Percentiles rank a stretch among this genome's conserved stretches.
Conservation (phyloP, 1,284 basidiomycete species). For the Tilletia indica region DNA sequence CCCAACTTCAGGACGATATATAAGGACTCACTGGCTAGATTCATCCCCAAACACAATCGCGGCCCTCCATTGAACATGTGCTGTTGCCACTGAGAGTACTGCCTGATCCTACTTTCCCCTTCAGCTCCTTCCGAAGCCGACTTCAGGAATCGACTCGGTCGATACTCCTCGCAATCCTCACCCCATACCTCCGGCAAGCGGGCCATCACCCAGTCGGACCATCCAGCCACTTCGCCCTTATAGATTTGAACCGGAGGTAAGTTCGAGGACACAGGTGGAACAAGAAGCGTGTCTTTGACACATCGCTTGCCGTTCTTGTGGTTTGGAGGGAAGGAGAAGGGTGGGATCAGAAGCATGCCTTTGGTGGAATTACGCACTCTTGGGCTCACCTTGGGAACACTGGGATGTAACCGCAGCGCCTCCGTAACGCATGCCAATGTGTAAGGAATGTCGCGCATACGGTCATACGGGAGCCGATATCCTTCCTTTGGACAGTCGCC, state of each 20-base stretch:
- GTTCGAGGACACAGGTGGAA: slow-evolving; percentile 34
- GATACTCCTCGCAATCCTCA: slow-evolving; percentile 35
- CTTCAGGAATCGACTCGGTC: slow-evolving; percentile 41
- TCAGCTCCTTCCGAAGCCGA: slow-evolving; percentile 14
- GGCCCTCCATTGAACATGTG: slow-evolving; percentile 21
- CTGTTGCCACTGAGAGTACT: slow-evolving; percentile 43
- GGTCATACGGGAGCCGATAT: slow-evolving; percentile 23
- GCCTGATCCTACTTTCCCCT: slow-evolving; percentile 21
- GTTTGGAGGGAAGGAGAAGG: not conserved
- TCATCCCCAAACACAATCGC: slow-evolving; percentile 40
- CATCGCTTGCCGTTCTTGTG: slow-evolving; percentile 38
- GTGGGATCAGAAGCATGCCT: too few relatives aligned
- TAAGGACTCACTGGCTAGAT: slow-evolving; percentile 29
- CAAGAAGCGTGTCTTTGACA: slow-evolving; percentile 40
- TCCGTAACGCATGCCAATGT: slow-evolving; percentile 42
- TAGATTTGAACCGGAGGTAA: slow-evolving; percentile 42
- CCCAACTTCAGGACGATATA: too few relatives aligned
- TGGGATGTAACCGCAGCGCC: slow-evolving; percentile 44
- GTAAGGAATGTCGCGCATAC: slow-evolving; percentile 26
- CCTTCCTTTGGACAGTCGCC: slow-evolving; percentile 23
- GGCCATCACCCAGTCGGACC: slow-evolving; percentile 49
- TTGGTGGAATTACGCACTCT: too few relatives aligned
- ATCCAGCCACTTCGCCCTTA: slow-evolving; percentile 34
- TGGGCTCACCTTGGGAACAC: slow-evolving; percentile 41
- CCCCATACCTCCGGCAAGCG: slow-evolving; percentile 43